These are phyloP conservation scores for Tetracladium marchalianum DNA, from an alignment of 495 filamentous ascomycete species.

Conservation along the genomic window DNA sequence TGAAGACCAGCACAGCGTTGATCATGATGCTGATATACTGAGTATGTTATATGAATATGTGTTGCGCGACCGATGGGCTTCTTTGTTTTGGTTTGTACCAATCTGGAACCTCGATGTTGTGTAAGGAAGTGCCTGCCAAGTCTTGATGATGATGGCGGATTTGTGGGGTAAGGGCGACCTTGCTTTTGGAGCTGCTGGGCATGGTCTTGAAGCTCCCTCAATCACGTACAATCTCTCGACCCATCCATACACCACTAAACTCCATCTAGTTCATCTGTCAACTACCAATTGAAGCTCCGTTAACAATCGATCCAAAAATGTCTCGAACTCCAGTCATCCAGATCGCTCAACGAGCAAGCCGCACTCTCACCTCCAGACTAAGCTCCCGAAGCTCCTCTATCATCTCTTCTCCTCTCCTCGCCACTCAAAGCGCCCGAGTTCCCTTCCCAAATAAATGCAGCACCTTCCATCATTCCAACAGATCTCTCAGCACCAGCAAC, in stretches of 20 bases:
- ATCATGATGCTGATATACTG: constrained; percentile 55
- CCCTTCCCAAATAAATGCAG: no score
- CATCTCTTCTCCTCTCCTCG: no score
- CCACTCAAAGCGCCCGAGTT: no score
- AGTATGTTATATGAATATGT: background rate
- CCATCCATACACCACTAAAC: no score
- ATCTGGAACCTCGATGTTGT: no score
- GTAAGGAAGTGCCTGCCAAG: background rate
- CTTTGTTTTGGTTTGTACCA: no score
- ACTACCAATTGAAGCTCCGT: no score
- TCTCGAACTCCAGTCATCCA: background rate
- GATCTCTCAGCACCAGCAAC: constrained; percentile 9
- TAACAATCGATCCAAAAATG: no score
- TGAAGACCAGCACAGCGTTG: constrained; percentile 98
- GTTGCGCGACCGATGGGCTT: background rate
- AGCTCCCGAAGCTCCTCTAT: no score
- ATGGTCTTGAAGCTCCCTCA: background rate
- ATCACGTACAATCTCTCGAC: no score
- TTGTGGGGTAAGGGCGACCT: background rate
- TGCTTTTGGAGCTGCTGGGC: background rate
- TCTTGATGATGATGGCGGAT: background rate
- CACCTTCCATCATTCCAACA: background rate
- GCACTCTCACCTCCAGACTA: no score
- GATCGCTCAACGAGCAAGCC: background rate
- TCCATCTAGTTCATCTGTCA: no score